phyloP scores from a whole-genome alignment of 345 rosid species.

The Salix udensis region DNA sequence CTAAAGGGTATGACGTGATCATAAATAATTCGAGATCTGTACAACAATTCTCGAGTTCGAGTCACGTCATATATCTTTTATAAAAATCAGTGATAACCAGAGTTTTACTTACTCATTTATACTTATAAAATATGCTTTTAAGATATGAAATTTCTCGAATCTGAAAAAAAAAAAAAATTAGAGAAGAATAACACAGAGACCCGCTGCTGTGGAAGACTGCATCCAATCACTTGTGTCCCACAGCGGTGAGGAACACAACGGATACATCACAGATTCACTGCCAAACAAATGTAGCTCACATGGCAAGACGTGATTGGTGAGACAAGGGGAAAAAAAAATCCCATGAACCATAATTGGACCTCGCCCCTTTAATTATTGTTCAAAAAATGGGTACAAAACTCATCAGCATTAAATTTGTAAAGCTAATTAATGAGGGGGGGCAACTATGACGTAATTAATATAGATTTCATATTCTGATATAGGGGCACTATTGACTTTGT shows the following conservation, averaged over 20 bases:
- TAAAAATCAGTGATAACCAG: accelerated
- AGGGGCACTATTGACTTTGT: constrained; percentile 1
- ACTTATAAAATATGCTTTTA: too few relatives aligned
- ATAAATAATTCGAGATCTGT: too few relatives aligned
- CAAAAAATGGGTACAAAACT: not conserved
- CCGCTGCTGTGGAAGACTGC: not conserved
- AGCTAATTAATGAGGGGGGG: not conserved
- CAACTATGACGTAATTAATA: too few relatives aligned
- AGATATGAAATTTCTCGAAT: too few relatives aligned
- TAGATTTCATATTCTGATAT: not conserved
- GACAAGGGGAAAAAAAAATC: too few relatives aligned
- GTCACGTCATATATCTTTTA: too few relatives aligned
- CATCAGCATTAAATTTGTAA: not conserved
- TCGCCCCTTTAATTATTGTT: too few relatives aligned
- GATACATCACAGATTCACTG: not conserved
- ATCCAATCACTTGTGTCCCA: not conserved
- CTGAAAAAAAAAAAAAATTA: too few relatives aligned
- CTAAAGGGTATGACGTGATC: too few relatives aligned
- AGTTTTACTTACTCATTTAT: accelerated
- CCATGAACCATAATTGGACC: too few relatives aligned
- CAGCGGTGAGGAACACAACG: not conserved
- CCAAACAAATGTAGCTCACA: constrained; percentile 17
- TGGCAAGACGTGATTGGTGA: constrained; percentile 6
- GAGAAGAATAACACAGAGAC: too few relatives aligned
- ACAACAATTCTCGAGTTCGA: accelerated